These are phyloP conservation scores for Metarhizium humberi DNA, from an alignment of 2,329 filamentous ascomycete genomes.

Conservation along the genomic window DNA sequence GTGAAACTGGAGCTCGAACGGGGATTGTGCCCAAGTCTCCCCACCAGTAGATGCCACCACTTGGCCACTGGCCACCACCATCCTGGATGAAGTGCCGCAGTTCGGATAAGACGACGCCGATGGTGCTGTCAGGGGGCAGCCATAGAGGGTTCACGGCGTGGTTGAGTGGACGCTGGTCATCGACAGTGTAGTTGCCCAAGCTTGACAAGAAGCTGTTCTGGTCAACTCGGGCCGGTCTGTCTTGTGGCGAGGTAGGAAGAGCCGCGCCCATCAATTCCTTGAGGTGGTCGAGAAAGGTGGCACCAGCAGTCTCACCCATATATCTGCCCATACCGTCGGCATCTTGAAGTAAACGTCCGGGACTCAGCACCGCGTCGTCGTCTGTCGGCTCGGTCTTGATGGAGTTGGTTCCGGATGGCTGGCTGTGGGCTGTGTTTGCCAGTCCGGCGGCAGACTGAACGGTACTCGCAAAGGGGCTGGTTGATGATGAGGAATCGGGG, in stretches of 20 bases:
- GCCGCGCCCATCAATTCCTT: conserved; percentile 33
- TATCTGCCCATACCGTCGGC: conserved; percentile 34
- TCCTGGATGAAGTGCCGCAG: conserved; percentile 37
- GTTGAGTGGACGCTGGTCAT: conserved; percentile 33
- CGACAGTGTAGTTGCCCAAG: conserved; percentile 36
- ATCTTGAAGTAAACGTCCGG: conserved; percentile 36
- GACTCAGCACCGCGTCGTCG: conserved; percentile 15
- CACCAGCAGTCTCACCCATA: conserved; percentile 39
- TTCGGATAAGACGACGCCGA: conserved; percentile 28
- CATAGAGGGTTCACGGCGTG: conserved; percentile 28
- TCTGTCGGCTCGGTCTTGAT: conserved; percentile 11
- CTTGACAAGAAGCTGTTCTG: conserved; percentile 26
- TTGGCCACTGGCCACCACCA: conserved; percentile 28
- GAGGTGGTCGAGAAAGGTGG: conserved; percentile 38
- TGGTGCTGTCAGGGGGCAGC: conserved; percentile 27
- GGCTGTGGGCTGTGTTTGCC: neutral
- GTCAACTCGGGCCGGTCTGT: conserved; percentile 2
- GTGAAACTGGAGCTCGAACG: conserved; percentile 11
- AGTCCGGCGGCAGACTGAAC: neutral
- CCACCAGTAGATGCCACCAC: conserved; percentile 41
- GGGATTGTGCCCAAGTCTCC: conserved; percentile 28
- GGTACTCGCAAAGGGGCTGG: conserved; percentile 8
- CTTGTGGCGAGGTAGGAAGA: conserved; percentile 5
- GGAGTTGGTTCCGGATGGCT: conserved; percentile 1
- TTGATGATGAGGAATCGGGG: conserved; percentile 13